Conservation (phyloP, 768 basidiomycete species). For the Naganishia onofrii region DNA sequence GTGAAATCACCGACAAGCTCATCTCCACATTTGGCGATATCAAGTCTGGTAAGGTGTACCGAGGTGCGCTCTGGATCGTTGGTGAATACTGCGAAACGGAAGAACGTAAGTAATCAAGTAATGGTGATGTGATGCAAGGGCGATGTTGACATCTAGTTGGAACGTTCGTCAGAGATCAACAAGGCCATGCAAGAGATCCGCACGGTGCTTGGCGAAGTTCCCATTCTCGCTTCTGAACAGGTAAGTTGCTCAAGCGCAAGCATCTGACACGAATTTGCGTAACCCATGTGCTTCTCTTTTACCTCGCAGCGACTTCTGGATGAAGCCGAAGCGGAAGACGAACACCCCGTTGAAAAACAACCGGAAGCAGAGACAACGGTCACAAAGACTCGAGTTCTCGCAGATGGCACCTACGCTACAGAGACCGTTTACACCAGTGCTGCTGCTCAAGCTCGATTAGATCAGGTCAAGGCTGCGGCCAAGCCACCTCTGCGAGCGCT, state of each 20-base stretch:
- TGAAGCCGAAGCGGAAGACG: constrained; percentile 65
- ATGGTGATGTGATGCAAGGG: not conserved
- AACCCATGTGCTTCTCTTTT: not conserved
- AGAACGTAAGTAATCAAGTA: constrained; percentile 49
- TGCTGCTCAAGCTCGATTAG: constrained; percentile 60
- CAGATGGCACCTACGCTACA: constrained; percentile 96
- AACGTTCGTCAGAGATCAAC: constrained; percentile 61
- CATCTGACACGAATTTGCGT: not conserved
- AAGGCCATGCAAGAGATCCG: constrained; percentile 73
- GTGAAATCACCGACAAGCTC: constrained; percentile 79
- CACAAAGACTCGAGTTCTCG: constrained; percentile 65
- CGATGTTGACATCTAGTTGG: constrained; percentile 10
- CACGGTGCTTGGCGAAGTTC: constrained; percentile 90
- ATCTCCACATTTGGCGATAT: constrained; percentile 76
- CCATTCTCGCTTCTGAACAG: constrained; percentile 88
- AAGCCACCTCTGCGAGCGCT: constrained; percentile 92
- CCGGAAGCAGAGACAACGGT: constrained; percentile 58
- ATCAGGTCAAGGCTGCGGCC: constrained; percentile 76
- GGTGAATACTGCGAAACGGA: constrained; percentile 79
- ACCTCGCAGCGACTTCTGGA: constrained; percentile 61
- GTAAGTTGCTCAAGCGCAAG: constrained; percentile 41
- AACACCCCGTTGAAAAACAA: constrained; percentile 53
- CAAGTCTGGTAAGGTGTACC: constrained; percentile 94
- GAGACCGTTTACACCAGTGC: constrained; percentile 77
- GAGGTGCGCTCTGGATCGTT: constrained; percentile 95